Conservation (phyloP, 371 early-diverging fungal genomes). For the Syncephalastrum sp. region DNA sequence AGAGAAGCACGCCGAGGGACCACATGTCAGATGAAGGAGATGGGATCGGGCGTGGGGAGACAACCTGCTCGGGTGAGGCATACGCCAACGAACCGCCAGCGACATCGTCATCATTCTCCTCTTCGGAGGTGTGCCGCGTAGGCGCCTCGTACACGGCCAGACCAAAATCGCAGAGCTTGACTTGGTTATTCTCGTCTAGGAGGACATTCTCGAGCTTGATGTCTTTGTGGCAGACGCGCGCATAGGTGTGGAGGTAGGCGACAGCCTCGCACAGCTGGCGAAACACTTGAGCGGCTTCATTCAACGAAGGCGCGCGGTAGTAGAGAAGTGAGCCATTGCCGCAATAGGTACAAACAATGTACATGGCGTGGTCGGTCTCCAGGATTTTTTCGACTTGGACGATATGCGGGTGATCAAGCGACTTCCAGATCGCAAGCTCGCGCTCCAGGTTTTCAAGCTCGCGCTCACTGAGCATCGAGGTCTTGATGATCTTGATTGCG, state of each 20-base stretch:
- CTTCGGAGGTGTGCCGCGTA: not conserved
- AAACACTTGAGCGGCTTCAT: slow-evolving; percentile 53
- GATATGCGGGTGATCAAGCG: slow-evolving; percentile 68
- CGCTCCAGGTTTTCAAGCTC: slow-evolving; percentile 33
- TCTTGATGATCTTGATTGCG: slow-evolving; percentile 59
- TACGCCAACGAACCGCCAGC: slow-evolving; percentile 76
- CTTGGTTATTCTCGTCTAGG: slow-evolving; percentile 39
- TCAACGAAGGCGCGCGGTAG: slow-evolving; percentile 34
- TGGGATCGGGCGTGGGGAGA: slow-evolving; percentile 31
- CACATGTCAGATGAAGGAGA: slow-evolving; percentile 75
- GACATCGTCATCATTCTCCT: slow-evolving; percentile 9
- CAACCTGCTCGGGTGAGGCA: slow-evolving; percentile 76
- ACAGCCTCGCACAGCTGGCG: slow-evolving; percentile 72
- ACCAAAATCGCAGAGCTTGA: slow-evolving; percentile 93
- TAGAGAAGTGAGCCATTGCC: slow-evolving; percentile 53
- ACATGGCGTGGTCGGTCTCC: slow-evolving; percentile 62
- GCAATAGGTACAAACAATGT: slow-evolving; percentile 71
- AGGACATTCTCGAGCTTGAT: slow-evolving; percentile 94
- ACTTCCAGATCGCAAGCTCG: slow-evolving; percentile 72
- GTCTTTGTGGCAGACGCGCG: slow-evolving; percentile 84
- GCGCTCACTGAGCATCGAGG: slow-evolving; percentile 14
- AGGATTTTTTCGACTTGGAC: slow-evolving; percentile 61
- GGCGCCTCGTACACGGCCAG: slow-evolving; percentile 55
- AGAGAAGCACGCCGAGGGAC: slow-evolving; percentile 81
- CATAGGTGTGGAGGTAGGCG: slow-evolving; percentile 76